Evolutionary conservation across 441 rosid species (phyloP), one percentile per base, ranked within the genome.

Genomic region (Metrosideros polymorpha): DNA sequence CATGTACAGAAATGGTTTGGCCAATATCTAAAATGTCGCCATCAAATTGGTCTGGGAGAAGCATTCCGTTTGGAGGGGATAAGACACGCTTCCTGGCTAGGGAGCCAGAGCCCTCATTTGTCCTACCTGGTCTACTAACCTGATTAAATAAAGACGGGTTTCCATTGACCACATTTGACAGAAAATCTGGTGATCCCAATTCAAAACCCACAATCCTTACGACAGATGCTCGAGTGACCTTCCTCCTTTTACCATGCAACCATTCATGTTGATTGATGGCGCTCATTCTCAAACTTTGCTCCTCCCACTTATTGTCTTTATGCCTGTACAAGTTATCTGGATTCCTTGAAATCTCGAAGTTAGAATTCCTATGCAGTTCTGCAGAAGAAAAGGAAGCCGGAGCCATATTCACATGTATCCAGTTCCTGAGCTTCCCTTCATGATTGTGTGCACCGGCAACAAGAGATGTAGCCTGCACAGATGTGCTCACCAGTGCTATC

Each of bases 21-120:
- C 89, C 85, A 55, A 92, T 91, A 89, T 93, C 90, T 83, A 91
- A 43, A 56, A 85, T 50, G 85, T 89, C 91, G 59, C 87, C 89
- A 86, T 88, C 83, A 84, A 91, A 91, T 86, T 91, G 90, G 85
- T 89, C 91, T 19, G 86, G 89, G n/a, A 85, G 85, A 87, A 92
- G 92, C 92, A 92, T 90, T 87, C 88, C 91, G 85, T 86, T 88
- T 86, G 90, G 89, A 85, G 95, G 95, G 66, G 94, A 92, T 82
- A 89, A 86, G 61, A 92, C 71, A 18, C 92, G 91, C 89, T 93
- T 93, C 90, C 92, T 89, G 79, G 87, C 89, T 55, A 87, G 84
- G 29, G 90, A 90, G 6, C 91, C 93, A 79, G 87, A 87, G 52
- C 91, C 86, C 86, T 83, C 93, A 32, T 54, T 66, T 84, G 86